Evolutionary conservation across 2,329 filamentous ascomycete genomes (phyloP).

Genomic region (Talaromyces islandicus): DNA sequence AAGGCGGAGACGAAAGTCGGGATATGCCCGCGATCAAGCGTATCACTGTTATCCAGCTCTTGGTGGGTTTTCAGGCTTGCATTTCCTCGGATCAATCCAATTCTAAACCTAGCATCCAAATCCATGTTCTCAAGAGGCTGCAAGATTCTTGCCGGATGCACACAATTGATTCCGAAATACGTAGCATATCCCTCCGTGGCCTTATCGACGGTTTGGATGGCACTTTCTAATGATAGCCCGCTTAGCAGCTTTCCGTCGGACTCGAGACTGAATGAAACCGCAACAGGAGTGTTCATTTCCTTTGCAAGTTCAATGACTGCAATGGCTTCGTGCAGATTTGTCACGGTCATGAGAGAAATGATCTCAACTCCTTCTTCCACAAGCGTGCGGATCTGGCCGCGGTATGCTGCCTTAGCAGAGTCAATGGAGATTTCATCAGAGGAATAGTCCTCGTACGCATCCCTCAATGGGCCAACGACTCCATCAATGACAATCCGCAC

Average conservation of each 20-base stretch:
- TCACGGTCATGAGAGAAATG: slow-evolving; percentile 3
- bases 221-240: neutral
- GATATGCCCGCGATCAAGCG: slow-evolving; percentile 5
- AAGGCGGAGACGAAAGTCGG: neutral
- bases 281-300: slow-evolving; percentile 2
- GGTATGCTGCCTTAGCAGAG: neutral
- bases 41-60: slow-evolving; percentile 7
- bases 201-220: neutral
- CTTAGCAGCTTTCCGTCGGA: slow-evolving; percentile 2
- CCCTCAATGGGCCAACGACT: slow-evolving; percentile 3
- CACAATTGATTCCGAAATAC: slow-evolving; percentile 7
- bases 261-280: slow-evolving; percentile 4
- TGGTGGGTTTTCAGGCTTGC: slow-evolving; percentile 5
- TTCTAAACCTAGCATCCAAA: neutral
- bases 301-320: slow-evolving; percentile 7
- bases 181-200: neutral
- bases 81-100: slow-evolving; percentile 5
- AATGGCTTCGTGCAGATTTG: slow-evolving; percentile 7
- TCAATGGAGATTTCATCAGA: neutral
- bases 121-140: neutral
- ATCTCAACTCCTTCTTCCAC: slow-evolving; percentile 8
- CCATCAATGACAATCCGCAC: slow-evolving; percentile 3
- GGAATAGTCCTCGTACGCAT: slow-evolving; percentile 6
- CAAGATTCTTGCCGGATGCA: slow-evolving; percentile 2
- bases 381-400: slow-evolving; percentile 1